Evolutionary conservation across 306 rosid species (phyloP).

Genomic region (Parietaria judaica): DNA sequence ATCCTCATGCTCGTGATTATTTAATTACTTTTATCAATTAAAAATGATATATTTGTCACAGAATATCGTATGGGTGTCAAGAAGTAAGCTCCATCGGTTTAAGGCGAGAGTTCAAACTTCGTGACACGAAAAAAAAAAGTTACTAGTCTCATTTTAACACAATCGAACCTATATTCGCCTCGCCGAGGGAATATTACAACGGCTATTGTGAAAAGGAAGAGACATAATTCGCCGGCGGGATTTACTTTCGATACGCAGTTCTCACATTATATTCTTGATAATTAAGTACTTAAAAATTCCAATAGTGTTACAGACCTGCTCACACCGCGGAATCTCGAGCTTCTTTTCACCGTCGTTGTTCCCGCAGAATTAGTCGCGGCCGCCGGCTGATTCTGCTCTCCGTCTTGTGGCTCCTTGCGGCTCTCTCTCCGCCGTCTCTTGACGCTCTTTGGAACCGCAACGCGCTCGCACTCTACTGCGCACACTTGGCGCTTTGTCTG

Average conservation of each 20-base stretch:
- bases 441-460: conserved; percentile 20
- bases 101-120: too few species aligned
- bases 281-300: background rate
- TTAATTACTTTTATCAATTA: too few species aligned
- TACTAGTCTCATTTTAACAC: too few species aligned
- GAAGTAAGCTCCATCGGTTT: too few species aligned
- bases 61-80: too few species aligned
- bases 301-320: conserved; percentile 23
- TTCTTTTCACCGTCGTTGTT: conserved; percentile 27
- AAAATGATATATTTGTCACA: too few species aligned
- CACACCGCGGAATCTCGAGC: conserved; percentile 42
- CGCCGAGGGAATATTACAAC: too few species aligned
- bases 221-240: too few species aligned
- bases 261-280: background rate
- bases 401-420: conserved; percentile 23
- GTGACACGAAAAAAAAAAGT: too few species aligned
- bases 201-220: too few species aligned
- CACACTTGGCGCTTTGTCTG: conserved; percentile 27
- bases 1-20: background rate
- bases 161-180: too few species aligned
- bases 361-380: background rate
- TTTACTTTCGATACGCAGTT: too few species aligned
- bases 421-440: conserved; percentile 45
- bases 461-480: conserved; percentile 28
- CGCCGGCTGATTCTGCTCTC: conserved; percentile 16